Base-by-base conservation (phyloP, 352 stramenopile genomes). In the Salisapilia sapeloensis region DNA sequence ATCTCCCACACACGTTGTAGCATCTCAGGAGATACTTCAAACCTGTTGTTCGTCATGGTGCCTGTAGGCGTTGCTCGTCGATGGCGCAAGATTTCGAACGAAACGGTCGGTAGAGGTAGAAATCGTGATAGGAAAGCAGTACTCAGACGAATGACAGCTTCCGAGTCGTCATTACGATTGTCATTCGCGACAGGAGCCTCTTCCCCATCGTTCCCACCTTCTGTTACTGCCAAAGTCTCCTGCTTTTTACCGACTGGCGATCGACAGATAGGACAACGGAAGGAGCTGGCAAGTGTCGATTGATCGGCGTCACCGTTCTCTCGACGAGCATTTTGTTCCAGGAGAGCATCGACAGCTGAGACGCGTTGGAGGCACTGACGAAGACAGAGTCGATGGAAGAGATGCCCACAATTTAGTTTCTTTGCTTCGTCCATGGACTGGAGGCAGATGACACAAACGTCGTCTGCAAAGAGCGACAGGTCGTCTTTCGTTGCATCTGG, bases 401-500 rank as follows among this genome's bases (percentile, higher is more conserved):
- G 42, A 21, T 85, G 70, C 1, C 70, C 70, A 23, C 70, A 85
- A 3, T 54, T 48, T 24, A 85, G 50, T 24, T 77, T 82, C 47
- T 85, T 85, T 27, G 65, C 65, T 16, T 80, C 56, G 4, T 54
- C 42, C 70, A 85, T 85, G 12, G 51, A 34, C 29, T 85, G 78
- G 14, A 85, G 46, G 37, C 70, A 85, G 24, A 85, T 85, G 19
- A 76, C 70, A 36, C 70, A 85, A 12, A 85, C 65, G n/a, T 85
- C 70, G 28, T 85, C 70, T 0, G 54, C 50, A 0, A 79, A 61
- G 1, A 53, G 57, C 4, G 56, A 49, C 0, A 85, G 50, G 28
- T 85, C 70, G 1, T 64, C 50, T 6, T 30, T 24, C 2, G 59
- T 63, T 10, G 70, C 70, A 28, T 82, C 51, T 0, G 58, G 58